Base-by-base conservation (phyloP, 768 basidiomycete species). In the Suillus alpinus region DNA sequence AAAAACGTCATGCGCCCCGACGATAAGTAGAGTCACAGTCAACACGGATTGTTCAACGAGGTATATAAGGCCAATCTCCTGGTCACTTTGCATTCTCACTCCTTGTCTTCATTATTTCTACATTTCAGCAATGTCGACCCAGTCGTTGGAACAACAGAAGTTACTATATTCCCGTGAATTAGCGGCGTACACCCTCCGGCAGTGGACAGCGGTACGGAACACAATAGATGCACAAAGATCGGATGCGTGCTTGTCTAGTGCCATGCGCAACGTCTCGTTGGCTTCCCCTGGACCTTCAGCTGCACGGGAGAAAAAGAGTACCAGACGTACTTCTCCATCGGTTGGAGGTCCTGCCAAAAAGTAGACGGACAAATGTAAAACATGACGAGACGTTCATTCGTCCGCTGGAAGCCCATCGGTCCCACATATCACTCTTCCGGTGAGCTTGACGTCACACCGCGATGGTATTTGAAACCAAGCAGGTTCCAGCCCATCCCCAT, bases 141-240 rank as follows among this genome's bases (percentile, higher is more conserved):
- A 59, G 26, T 59, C 57, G 26, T 14, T 47, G 20, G 60, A 61
- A 26, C 23, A 61, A 40, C 29, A 26, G 37, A 61, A 59, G 37
- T 20, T n/a, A 39, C 52, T 62, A 23, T 68, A 68, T 55, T 63
- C 66, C 36, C 67, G 63, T 39, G 66, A 66, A 14, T 34, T 68
- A 41, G 66, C 66, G 12, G 64, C 66, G 23, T 65, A 68, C 59
- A 68, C 67, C 26, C 57, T 62, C 32, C 67, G 64, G 7, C 58
- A 67, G 13, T 67, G 67, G 67, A 62, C 62, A 3, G 66, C 64
- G 37, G 50, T 59, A 18, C 62, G 59, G 20, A 63, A 52, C 13
- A 56, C 57, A 12, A 29, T 55, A 16, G 67, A 68, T 57, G 57
- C 58, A 16, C 60, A 64, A 58, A 51, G 13, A 6, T 18, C 14